These are phyloP conservation scores for Tolypocladium ovalisporum DNA, from an alignment of 2,329 filamentous ascomycete genomes.

Conservation along the genomic window DNA sequence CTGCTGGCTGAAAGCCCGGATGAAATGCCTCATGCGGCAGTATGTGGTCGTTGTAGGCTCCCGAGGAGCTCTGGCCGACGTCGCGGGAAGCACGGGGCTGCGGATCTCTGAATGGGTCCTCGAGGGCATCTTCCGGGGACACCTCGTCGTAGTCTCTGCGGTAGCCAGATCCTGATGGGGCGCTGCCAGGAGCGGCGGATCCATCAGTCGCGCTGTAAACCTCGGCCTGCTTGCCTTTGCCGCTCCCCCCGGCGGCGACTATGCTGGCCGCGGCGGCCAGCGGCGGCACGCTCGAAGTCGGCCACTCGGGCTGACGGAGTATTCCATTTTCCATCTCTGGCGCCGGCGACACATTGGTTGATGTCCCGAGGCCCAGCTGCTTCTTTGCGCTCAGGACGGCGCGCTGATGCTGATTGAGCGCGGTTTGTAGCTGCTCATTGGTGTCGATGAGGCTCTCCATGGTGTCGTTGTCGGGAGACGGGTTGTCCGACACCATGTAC, in stretches of 20 bases:
- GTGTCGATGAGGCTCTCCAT: constrained; percentile 90
- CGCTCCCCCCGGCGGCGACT: constrained; percentile 9
- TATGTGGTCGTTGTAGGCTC: constrained; percentile 10
- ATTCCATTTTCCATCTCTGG: constrained; percentile 15
- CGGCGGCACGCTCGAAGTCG: not conserved
- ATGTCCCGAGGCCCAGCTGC: constrained; percentile 29
- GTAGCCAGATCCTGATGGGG: constrained; percentile 11
- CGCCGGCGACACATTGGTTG: constrained; percentile 15
- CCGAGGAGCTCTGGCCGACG: constrained; percentile 5
- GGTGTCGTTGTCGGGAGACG: constrained; percentile 81
- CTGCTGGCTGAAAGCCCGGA: constrained; percentile 20
- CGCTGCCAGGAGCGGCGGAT: constrained; percentile 11
- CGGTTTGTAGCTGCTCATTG: constrained; percentile 78
- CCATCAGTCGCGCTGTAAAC: constrained; percentile 13
- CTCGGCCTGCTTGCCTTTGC: constrained; percentile 24
- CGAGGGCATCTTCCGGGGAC: constrained; percentile 14
- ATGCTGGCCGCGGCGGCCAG: not conserved
- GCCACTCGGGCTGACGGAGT: constrained; percentile 9
- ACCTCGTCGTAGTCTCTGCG: constrained; percentile 11
- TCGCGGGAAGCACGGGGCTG: constrained; percentile 4
- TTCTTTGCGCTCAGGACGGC: constrained; percentile 57
- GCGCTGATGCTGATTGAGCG: constrained; percentile 75
- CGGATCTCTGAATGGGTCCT: constrained; percentile 24
- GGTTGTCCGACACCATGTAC: constrained; percentile 73
- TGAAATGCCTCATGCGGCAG: constrained; percentile 26